Base-by-base conservation (phyloP, 805 yeast species). In the Spathaspora passalidarum region DNA sequence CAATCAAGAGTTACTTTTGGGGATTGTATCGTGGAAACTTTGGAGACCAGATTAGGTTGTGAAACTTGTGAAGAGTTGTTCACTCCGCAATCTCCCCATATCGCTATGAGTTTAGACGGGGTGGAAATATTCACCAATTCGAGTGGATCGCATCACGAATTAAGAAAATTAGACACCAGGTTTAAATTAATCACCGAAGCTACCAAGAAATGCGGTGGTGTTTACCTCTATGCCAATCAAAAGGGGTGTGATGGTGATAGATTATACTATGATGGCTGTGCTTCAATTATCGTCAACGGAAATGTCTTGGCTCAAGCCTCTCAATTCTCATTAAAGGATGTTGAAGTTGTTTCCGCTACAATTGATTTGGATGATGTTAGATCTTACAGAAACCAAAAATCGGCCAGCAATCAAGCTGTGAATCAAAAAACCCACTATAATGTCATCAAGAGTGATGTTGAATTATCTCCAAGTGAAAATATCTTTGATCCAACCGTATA, bases 241-340 rank as follows among this genome's bases (percentile, higher is more conserved):
- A 83, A 86, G 53, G 99, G 99, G 2, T 94, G 99, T 64, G 99
- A 94, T 63, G 99, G 99, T 55, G 99, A 95, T 61, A 76, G 99
- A 48, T 69, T 94, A 38, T 94, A 94, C 66, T 94, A 94, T 61
- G 99, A 94, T 63, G 99, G 99, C 0, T 88, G 97, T 71, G 97
- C 99, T 0, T 72, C 89, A 57, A 94, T 95, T 61, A 89, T 90
- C 5, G 88, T 91, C 39, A 94, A 95, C 62, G 99, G 99, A 29
- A 69, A 82, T 50, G 84, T 95, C 51, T 84, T 94, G 4, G 97
- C 96, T 1, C 99, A 94, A 63, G 98, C 94, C 1, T 72, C 86
- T 2, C 99, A 94, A 66, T 94, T 94, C 59, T 82, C 95, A 1
- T 69, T 94, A 44, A 75, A 80, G 40, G 99, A 94, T 56, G 97